phyloP scores from a whole-genome alignment of 23 red algal genomes.

The Gracilaria caudata region DNA sequence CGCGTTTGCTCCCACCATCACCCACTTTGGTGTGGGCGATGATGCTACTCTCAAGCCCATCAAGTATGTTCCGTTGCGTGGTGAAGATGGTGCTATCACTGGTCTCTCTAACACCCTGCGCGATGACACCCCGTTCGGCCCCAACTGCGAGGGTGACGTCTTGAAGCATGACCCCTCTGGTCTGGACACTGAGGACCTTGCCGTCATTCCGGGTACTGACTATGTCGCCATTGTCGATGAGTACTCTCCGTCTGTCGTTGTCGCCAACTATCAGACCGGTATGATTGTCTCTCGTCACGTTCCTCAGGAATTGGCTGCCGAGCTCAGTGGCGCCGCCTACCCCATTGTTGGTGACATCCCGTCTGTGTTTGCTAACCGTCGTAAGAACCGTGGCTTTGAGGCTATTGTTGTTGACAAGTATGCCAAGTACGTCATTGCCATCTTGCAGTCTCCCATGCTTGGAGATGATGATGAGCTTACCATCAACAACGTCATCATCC shows the following conservation, averaged over 20 bases:
- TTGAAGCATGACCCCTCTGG: conserved; percentile 49
- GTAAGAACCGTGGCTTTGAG: conserved; percentile 79
- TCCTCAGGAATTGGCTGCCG: conserved; percentile 6
- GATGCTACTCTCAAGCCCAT: conserved; percentile 27
- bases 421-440: conserved; percentile 49
- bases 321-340: conserved; percentile 16
- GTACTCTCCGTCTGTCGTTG: conserved; percentile 72
- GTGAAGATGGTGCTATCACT: not conserved
- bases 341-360: conserved; percentile 55
- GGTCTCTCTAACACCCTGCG: conserved; percentile 59
- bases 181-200: conserved; percentile 74
- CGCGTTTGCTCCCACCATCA: conserved; percentile 63
- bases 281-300: conserved; percentile 63
- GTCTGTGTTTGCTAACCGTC: conserved; percentile 39
- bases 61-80: conserved; percentile 41
- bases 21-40: conserved; percentile 15
- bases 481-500: conserved; percentile 66
- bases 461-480: conserved; percentile 10
- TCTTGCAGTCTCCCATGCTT: conserved; percentile 67
- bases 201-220: conserved; percentile 33
- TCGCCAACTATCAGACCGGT: conserved; percentile 45
- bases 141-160: conserved; percentile 39
- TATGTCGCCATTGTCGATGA: conserved; percentile 73
- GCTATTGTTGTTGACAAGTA: conserved; percentile 53
- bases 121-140: conserved; percentile 68